Evolutionary conservation across 192 early-diverging fungal genomes (phyloP).

Genomic region (Geranomyces variabilis): DNA sequence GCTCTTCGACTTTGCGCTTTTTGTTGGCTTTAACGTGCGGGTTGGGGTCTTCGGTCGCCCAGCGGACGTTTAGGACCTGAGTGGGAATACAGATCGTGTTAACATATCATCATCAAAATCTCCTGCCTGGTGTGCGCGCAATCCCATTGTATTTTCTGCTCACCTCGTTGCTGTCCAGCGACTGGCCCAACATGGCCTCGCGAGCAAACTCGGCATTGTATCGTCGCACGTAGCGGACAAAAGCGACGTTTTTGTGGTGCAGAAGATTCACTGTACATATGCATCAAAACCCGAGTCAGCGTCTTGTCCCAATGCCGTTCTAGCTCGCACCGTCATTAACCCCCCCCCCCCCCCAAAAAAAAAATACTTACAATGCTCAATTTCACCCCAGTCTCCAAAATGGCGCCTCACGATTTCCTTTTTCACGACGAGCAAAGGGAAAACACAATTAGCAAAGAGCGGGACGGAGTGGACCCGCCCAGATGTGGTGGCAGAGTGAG

Average conservation of each 20-base stretch:
- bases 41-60: constrained; percentile 86
- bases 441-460: not conserved
- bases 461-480: too few relatives aligned
- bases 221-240: constrained; percentile 74
- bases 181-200: constrained; percentile 85
- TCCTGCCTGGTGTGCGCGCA: not conserved
- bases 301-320: constrained; percentile 14
- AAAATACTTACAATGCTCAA: constrained; percentile 65
- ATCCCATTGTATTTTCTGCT: not conserved
- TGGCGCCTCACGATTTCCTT: constrained; percentile 61
- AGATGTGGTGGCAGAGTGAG: too few relatives aligned
- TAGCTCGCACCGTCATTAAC: constrained; percentile 31
- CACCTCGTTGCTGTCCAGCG: constrained; percentile 77
- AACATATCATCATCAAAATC: not conserved
- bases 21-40: constrained; percentile 56
- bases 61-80: constrained; percentile 67
- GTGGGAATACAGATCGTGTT: not conserved
- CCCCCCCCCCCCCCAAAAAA: too few relatives aligned
- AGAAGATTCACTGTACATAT: constrained; percentile 65
- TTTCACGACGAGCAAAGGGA: not conserved
- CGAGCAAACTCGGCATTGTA: constrained; percentile 85
- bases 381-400: constrained; percentile 76
- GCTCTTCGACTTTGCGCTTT: constrained; percentile 63
- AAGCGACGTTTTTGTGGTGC: constrained; percentile 74
- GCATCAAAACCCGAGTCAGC: too few relatives aligned